These are phyloP conservation scores for Tarenaya hassleriana DNA, from an alignment of 345 rosid genomes.

Conservation along the genomic window DNA sequence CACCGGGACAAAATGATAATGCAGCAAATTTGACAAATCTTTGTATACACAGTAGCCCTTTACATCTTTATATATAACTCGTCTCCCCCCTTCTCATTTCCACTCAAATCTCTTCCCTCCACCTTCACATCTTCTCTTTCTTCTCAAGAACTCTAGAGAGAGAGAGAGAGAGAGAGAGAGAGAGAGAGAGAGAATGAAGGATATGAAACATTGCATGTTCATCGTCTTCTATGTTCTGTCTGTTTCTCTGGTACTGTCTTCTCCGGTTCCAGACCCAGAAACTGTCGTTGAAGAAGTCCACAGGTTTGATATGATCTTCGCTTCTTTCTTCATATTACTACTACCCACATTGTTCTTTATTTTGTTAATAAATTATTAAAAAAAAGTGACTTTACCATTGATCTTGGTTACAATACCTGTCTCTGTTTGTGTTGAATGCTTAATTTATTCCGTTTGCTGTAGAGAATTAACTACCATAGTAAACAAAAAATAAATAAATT, in stretches of 20 bases:
- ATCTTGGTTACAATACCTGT: no score
- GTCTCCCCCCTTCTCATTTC: conserved; percentile 13
- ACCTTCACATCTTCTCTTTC: conserved; percentile 3
- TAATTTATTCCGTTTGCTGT: no score
- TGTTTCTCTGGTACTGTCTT: conserved; percentile 34
- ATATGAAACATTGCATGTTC: conserved; percentile 23
- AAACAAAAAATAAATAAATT: no score
- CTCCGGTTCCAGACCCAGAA: conserved; percentile 64
- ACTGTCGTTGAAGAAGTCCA: conserved; percentile 53
- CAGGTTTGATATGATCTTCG: conserved; percentile 30
- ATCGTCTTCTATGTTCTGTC: conserved; percentile 29
- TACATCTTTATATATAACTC: conserved; percentile 24
- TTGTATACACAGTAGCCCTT: not conserved
- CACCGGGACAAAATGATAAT: no score
- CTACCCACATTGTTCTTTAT: not conserved
- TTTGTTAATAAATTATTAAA: no score
- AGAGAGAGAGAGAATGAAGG: conserved; percentile 18
- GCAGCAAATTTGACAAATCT: no score
- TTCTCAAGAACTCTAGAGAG: conserved; percentile 15
- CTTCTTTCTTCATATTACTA: not conserved
- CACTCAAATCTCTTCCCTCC: conserved; percentile 16
- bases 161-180: not conserved
- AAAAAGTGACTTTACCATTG: no score
- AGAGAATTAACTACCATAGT: no score
- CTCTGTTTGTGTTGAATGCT: no score